A percentile compares a stretch with the other conserved stretches of the same genome.
phyloP scores from a whole-genome alignment of 1,284 basidiomycete species.

The Xerocomus minutiporus region DNA sequence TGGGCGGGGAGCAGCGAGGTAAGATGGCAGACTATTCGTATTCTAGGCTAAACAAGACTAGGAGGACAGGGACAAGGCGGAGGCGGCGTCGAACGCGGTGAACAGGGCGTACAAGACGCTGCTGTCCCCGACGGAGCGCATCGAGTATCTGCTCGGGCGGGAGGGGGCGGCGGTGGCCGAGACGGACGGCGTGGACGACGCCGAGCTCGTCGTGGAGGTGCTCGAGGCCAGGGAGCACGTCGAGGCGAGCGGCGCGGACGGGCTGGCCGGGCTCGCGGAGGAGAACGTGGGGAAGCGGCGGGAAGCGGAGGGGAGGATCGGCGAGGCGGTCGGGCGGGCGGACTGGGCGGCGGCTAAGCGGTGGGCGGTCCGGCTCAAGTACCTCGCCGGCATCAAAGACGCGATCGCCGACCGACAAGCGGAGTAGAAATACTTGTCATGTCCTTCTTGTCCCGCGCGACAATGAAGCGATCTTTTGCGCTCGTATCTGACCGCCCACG shows the following conservation, averaged over 20 bases:
- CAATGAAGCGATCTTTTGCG: slow-evolving; percentile 19
- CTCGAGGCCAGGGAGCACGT: slow-evolving; percentile 81
- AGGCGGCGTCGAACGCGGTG: slow-evolving; percentile 62
- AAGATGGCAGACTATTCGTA: slow-evolving; percentile 12
- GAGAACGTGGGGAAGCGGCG: slow-evolving; percentile 51
- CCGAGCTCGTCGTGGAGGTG: slow-evolving; percentile 70
- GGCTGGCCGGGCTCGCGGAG: slow-evolving; percentile 48
- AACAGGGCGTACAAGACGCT: slow-evolving; percentile 74
- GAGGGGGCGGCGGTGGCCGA: slow-evolving; percentile 64
- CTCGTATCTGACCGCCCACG: slow-evolving; percentile 3
- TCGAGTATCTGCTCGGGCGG: slow-evolving; percentile 66
- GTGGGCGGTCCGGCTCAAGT: slow-evolving; percentile 70
- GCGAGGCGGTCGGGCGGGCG: slow-evolving; percentile 45
- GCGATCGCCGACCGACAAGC: slow-evolving; percentile 48
- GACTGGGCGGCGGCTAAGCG: slow-evolving; percentile 58
- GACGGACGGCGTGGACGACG: slow-evolving; percentile 72
- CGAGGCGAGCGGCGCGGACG: slow-evolving; percentile 52
- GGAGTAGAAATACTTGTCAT: slow-evolving; percentile 32
- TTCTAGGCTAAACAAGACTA: slow-evolving; percentile 21
- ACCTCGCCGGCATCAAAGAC: slow-evolving; percentile 68
- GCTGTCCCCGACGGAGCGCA: slow-evolving; percentile 58
- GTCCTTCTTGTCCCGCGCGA: not conserved
- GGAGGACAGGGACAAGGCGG: slow-evolving; percentile 60
- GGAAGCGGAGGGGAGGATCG: slow-evolving; percentile 45
- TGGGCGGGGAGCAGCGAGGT: slow-evolving; percentile 59